Percentiles rank a stretch among this genome's conserved stretches.
phyloP scores from a whole-genome alignment of 2,329 filamentous ascomycete species.

The Colletotrichum neosansevieriae region DNA sequence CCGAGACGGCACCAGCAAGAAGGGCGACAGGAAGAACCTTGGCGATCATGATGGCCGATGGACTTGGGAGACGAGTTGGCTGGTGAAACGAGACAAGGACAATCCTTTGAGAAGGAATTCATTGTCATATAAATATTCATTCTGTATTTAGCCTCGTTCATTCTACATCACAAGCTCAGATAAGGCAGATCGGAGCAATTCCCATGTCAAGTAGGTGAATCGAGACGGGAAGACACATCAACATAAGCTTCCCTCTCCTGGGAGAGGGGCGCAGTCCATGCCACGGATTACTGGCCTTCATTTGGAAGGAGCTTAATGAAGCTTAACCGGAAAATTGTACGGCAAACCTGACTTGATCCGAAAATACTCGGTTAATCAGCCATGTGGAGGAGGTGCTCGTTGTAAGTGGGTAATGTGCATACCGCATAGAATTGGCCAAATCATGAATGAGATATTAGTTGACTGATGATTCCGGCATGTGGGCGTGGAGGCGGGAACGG shows the following conservation, averaged over 20 bases:
- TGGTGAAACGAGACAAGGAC: slow-evolving; percentile 2
- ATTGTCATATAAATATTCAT: slow-evolving; percentile 7
- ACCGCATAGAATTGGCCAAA: background rate
- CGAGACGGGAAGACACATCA: background rate
- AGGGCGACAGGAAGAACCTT: slow-evolving; percentile 34
- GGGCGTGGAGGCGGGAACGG: slow-evolving; percentile 7
- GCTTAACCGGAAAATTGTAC: background rate
- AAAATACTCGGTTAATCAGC: slow-evolving; percentile 15
- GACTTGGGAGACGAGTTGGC: background rate
- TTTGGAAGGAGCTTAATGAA: slow-evolving; percentile 25
- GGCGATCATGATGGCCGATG: slow-evolving; percentile 29
- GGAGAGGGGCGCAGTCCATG: background rate
- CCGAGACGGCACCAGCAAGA: slow-evolving; percentile 34
- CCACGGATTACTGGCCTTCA: background rate
- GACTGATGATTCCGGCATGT: slow-evolving; percentile 22
- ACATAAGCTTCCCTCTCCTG: background rate
- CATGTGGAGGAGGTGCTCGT: slow-evolving; percentile 15
- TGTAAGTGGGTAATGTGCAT: slow-evolving; percentile 17
- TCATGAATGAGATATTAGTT: background rate
- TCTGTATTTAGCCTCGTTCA: background rate
- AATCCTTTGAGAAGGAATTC: background rate
- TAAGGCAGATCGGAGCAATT: slow-evolving; percentile 30
- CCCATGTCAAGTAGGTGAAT: slow-evolving; percentile 30
- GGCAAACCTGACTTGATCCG: background rate
- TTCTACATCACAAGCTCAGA: slow-evolving; percentile 5